These are phyloP conservation scores for Aspergillus candidus DNA, from an alignment of 2,329 filamentous ascomycete genomes.

Conservation along the genomic window DNA sequence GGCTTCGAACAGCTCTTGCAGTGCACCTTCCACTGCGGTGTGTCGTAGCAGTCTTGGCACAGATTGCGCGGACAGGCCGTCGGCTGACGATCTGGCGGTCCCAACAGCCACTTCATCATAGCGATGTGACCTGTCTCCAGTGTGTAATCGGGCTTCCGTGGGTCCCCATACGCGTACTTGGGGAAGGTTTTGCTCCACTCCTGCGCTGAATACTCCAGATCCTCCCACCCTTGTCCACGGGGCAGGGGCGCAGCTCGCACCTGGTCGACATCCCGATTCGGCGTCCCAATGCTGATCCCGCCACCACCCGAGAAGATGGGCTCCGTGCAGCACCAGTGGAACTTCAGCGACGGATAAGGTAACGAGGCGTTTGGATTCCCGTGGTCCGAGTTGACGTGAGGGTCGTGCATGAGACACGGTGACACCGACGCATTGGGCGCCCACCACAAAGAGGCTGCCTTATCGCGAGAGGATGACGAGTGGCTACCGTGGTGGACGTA, in stretches of 20 bases:
- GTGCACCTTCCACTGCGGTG: slow-evolving; percentile 55
- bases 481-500: slow-evolving; percentile 33
- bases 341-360: slow-evolving; percentile 47
- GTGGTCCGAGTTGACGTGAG: slow-evolving; percentile 25
- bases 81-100: slow-evolving; percentile 40
- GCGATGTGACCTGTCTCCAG: slow-evolving; percentile 36
- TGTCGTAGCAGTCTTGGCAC: slow-evolving; percentile 53
- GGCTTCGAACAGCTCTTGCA: slow-evolving; percentile 53
- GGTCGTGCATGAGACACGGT: slow-evolving; percentile 55
- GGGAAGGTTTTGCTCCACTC: slow-evolving; percentile 38
- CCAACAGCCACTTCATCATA: slow-evolving; percentile 44
- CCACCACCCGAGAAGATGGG: slow-evolving; percentile 56
- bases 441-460: slow-evolving; percentile 51
- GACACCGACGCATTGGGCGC: slow-evolving; percentile 50
- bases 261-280: slow-evolving; percentile 49
- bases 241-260: slow-evolving; percentile 53
- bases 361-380: slow-evolving; percentile 29
- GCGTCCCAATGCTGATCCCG: slow-evolving; percentile 52
- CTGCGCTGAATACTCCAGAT: slow-evolving; percentile 46
- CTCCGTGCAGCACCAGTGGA: slow-evolving; percentile 56
- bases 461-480: slow-evolving; percentile 7
- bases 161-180: slow-evolving; percentile 37
- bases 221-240: slow-evolving; percentile 50
- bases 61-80: slow-evolving; percentile 51
- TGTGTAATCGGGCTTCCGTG: slow-evolving; percentile 34